Evolutionary conservation across 2,329 filamentous ascomycete species (phyloP).

Genomic region (Aspergillus transmontanensis): DNA sequence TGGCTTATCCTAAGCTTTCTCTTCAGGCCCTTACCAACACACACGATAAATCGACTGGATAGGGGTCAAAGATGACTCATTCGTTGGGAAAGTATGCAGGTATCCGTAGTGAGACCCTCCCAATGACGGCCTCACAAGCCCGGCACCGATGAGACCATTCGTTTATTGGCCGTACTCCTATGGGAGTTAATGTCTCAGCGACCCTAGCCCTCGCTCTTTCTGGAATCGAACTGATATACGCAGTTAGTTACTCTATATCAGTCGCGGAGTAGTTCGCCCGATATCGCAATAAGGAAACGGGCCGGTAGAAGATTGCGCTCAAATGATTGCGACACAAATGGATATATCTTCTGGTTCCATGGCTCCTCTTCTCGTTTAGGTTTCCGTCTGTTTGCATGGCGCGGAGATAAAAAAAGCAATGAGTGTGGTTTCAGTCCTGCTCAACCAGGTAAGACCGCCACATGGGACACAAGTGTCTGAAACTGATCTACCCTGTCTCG

Average conservation of each 20-base stretch:
- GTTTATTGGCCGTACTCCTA: constrained; percentile 27
- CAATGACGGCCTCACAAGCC: constrained; percentile 27
- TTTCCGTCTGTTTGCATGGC: constrained; percentile 32
- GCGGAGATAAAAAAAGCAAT: constrained; percentile 14
- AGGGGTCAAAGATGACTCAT: constrained; percentile 14
- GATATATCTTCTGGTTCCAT: constrained; percentile 15
- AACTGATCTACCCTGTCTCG: constrained; percentile 26
- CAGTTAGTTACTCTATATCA: constrained; percentile 11
- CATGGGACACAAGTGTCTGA: constrained; percentile 32
- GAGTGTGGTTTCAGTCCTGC: constrained; percentile 15
- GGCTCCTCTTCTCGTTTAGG: constrained; percentile 8
- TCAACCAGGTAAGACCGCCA: constrained; percentile 29
- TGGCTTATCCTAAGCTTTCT: constrained; percentile 13
- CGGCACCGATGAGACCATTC: constrained; percentile 14
- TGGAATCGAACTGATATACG: constrained; percentile 22
- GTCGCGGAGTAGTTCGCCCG: neutral
- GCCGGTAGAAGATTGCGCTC: constrained; percentile 1
- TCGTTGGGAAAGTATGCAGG: constrained; percentile 34
- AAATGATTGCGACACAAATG: constrained; percentile 13
- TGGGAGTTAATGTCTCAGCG: constrained; percentile 27
- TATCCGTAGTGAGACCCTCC: constrained; percentile 36
- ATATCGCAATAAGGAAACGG: neutral
- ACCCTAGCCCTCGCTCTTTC: constrained; percentile 18
- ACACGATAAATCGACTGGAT: neutral
- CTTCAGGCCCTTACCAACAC: constrained; percentile 10